These are phyloP conservation scores for Aspergillus leporis DNA, from an alignment of 495 filamentous ascomycete species.

Conservation along the genomic window DNA sequence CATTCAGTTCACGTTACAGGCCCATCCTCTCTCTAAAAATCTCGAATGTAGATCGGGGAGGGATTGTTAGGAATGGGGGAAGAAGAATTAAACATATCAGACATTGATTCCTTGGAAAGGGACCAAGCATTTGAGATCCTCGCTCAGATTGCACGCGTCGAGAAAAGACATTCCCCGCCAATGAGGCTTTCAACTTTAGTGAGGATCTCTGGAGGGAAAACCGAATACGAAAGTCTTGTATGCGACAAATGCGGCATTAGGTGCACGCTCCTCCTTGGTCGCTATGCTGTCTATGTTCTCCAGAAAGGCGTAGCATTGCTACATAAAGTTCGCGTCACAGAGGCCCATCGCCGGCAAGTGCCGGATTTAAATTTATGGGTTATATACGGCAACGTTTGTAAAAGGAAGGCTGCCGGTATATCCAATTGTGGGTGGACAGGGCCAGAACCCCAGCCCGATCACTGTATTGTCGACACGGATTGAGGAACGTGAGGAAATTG, in stretches of 20 bases:
- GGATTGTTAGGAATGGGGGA: slow-evolving; percentile 38
- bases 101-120: slow-evolving; percentile 46
- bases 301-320: slow-evolving; percentile 52
- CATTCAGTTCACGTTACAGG: not conserved
- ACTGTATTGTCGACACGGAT: slow-evolving; percentile 52
- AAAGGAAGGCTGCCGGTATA: slow-evolving; percentile 53
- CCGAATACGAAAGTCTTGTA: slow-evolving; percentile 56
- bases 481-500: slow-evolving; percentile 52
- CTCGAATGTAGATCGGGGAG: slow-evolving; percentile 23
- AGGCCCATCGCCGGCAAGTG: slow-evolving; percentile 52
- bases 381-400: slow-evolving; percentile 47
- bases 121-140: slow-evolving; percentile 42
- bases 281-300: slow-evolving; percentile 59
- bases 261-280: slow-evolving; percentile 27
- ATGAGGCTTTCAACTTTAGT: slow-evolving; percentile 55
- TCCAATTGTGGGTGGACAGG: slow-evolving; percentile 64
- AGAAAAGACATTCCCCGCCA: slow-evolving; percentile 60
- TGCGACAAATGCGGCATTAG: slow-evolving; percentile 29
- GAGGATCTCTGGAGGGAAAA: slow-evolving; percentile 53
- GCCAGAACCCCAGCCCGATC: slow-evolving; percentile 47
- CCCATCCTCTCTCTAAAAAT: slow-evolving; percentile 1
- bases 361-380: slow-evolving; percentile 52
- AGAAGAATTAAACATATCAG: slow-evolving; percentile 34
- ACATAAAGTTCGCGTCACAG: slow-evolving; percentile 60
- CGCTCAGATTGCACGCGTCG: slow-evolving; percentile 46